Conservation (phyloP, 2,329 filamentous ascomycete genomes). For the Escovopsis sp. region DNA sequence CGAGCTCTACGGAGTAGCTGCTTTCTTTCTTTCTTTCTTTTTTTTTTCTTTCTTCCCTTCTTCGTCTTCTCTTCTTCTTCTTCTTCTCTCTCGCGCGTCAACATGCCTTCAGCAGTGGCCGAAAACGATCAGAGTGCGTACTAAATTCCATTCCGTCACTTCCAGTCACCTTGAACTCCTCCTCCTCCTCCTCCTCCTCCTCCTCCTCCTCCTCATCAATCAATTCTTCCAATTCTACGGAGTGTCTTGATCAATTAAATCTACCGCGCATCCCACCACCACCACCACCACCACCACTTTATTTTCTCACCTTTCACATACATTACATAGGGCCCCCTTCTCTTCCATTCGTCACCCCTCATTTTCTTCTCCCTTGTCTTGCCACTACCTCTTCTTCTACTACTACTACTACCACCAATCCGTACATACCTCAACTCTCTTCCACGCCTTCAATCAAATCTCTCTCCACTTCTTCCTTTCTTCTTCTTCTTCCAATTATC, state of each 20-base stretch:
- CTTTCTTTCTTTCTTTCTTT: background rate
- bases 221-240: too few species aligned
- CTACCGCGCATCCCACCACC: too few species aligned
- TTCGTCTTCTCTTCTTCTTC: background rate
- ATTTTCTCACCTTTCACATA: too few species aligned
- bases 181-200: too few species aligned
- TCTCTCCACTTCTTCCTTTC: background rate
- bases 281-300: too few species aligned
- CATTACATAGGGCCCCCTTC: too few species aligned
- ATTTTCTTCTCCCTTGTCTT: background rate
- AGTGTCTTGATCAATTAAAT: too few species aligned
- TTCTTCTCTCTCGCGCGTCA: too few species aligned
- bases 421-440: background rate
- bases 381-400: background rate
- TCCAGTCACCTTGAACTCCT: too few species aligned
- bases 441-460: background rate
- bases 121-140: conserved; percentile 12
- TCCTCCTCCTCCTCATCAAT: background rate
- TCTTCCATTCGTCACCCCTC: background rate
- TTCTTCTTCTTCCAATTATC: background rate
- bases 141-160: background rate
- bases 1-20: too few species aligned
- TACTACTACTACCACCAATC: too few species aligned
- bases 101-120: conserved; percentile 11
- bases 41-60: background rate